phyloP scores from a whole-genome alignment of 2,329 filamentous ascomycete species.

The Fusarium luffae region DNA sequence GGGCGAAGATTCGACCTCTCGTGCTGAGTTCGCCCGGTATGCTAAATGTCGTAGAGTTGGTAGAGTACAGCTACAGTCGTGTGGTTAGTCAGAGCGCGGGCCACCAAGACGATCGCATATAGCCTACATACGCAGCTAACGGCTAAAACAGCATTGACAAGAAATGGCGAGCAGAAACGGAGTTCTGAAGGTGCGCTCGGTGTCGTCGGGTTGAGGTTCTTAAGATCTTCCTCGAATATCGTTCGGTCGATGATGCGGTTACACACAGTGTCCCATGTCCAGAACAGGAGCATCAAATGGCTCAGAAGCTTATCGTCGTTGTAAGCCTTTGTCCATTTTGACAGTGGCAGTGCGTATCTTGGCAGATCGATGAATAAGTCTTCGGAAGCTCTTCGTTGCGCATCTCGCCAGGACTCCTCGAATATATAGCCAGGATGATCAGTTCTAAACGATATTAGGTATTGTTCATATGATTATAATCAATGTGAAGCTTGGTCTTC shows the following conservation, averaged over 20 bases:
- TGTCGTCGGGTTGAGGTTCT: slow-evolving; percentile 6
- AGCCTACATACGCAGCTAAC: slow-evolving; percentile 33
- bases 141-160: slow-evolving; percentile 34
- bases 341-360: slow-evolving; percentile 18
- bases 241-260: slow-evolving; percentile 24
- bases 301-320: slow-evolving; percentile 23
- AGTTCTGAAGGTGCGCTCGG: not conserved
- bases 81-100: not conserved
- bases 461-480: not conserved
- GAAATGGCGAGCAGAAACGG: slow-evolving; percentile 32
- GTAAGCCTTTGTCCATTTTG: slow-evolving; percentile 23
- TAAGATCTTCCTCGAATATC: slow-evolving; percentile 30
- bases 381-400: not conserved
- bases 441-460: slow-evolving; percentile 3
- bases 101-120: not conserved
- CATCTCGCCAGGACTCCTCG: slow-evolving; percentile 8
- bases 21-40: slow-evolving; percentile 1
- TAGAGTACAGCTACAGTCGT: slow-evolving; percentile 14
- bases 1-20: slow-evolving; percentile 20
- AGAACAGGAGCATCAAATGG: slow-evolving; percentile 23
- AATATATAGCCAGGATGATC: not conserved
- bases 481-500: not conserved
- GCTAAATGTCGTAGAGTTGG: slow-evolving; percentile 8
- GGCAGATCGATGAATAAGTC: slow-evolving; percentile 9
- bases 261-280: slow-evolving; percentile 28